Base-by-base conservation (phyloP, 176 grass and related monocot genomes). In the Aegilops longissima region DNA sequence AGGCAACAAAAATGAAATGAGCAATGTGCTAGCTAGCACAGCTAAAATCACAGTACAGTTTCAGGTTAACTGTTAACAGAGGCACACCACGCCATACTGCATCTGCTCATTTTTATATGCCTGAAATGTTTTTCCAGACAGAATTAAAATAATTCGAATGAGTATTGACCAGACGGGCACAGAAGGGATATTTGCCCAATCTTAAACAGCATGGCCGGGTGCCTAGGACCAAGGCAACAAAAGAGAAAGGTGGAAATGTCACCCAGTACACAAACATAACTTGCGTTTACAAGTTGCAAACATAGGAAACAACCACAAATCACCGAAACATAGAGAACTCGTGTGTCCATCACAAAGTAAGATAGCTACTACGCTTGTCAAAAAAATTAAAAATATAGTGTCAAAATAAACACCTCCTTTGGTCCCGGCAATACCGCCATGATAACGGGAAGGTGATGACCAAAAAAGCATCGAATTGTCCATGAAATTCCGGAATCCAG, bases 401-500 rank as follows among this genome's bases (percentile, higher is more conserved):
- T 31, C 33, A 34, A 4, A 34, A 87, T 8, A 78, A 66, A 2
- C 14, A 12, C 27, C 58, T 29, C 45, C 27, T 66, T 66, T 49
- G 17, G 17, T 81, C 45, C 39, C 18, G 49, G 27, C 38, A 45
- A 63, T 73, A 64, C 16, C 31, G 29, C 82, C 58, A 47, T 30
- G 7, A 36, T 8, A 47, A 23, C 2, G 21, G 27, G 9, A 2
- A 8, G 29, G 7, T 3, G 64, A 83, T 83, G 66, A 12, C 45
- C 66, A 47, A 12, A 39, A 39, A 39, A 91, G 40, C 61, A 67
- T 8, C 12, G 20, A 52, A 90, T 78, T 25, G 83, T 66, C 66
- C 54, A 40, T 16, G 8, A 21, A 73, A 87, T 73, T 45, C 59
- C 14, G 12, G 75, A 67, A 78, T 71, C 73, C 42, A 77, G 64